Percentiles rank a stretch among this genome's conserved stretches.
Evolutionary conservation across 768 basidiomycete species (phyloP).

Genomic region (Pisolithus orientalis): DNA sequence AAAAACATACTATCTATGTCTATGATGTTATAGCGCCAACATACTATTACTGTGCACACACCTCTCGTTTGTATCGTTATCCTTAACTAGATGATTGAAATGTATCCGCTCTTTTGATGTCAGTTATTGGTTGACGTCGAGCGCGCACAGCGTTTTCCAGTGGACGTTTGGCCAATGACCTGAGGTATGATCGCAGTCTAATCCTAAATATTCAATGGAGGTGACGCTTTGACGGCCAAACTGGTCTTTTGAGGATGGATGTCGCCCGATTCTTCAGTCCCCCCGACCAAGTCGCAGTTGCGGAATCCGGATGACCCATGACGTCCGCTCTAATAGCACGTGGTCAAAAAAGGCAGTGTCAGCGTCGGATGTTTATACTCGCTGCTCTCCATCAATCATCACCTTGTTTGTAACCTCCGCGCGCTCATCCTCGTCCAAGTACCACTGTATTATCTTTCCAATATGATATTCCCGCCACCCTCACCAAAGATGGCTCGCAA

Average conservation of each 20-base stretch:
- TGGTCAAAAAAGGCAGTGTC: no score
- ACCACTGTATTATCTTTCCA: slow-evolving; percentile 3
- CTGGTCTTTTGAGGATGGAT: no score
- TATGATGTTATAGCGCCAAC: background rate
- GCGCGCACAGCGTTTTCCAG: no score
- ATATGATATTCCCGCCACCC: slow-evolving; percentile 16
- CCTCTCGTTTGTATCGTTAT: slow-evolving; percentile 7
- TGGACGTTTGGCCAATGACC: no score
- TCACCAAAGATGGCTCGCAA: slow-evolving; percentile 6
- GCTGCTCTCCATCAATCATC: background rate
- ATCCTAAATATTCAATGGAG: no score
- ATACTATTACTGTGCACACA: background rate
- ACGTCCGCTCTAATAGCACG: no score
- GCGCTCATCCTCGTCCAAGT: slow-evolving; percentile 1
- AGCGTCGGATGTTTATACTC: background rate
- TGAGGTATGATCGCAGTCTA: no score
- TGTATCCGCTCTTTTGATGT: background rate
- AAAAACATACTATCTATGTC: background rate
- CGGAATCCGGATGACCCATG: no score
- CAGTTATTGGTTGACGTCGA: no score
- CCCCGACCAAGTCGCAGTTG: no score
- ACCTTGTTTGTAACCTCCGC: slow-evolving; percentile 8
- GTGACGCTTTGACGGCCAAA: no score
- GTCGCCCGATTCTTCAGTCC: no score
- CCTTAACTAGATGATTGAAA: slow-evolving; percentile 3